Conservation (phyloP, 106 monocot genomes). For the Platanthera guangdongensis region DNA sequence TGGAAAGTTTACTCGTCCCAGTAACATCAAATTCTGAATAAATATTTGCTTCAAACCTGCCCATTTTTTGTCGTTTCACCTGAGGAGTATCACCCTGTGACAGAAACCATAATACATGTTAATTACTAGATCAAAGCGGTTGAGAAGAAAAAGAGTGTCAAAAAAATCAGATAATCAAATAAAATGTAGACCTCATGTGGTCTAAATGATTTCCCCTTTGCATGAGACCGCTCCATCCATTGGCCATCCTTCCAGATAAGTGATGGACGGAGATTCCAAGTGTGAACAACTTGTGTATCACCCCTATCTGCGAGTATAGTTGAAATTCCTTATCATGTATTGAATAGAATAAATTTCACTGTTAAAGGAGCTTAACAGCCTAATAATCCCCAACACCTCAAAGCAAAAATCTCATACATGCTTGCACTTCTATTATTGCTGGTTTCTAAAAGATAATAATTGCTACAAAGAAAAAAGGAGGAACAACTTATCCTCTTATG, state of each 20-base stretch:
- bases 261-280: constrained; percentile 79
- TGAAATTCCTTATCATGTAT: background rate
- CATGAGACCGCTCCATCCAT: constrained; percentile 61
- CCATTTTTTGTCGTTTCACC: constrained; percentile 66
- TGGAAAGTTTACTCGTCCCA: constrained; percentile 13
- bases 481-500: too few relatives aligned
- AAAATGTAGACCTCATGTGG: constrained; percentile 46
- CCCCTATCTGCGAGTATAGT: constrained; percentile 30
- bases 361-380: background rate
- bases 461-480: too few relatives aligned
- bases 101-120: background rate
- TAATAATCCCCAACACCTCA: background rate
- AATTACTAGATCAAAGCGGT: background rate
- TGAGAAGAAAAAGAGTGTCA: background rate
- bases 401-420: too few relatives aligned
- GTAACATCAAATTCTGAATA: constrained; percentile 21
- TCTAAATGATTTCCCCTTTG: constrained; percentile 15
- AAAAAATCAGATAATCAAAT: constrained; percentile 2
- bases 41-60: constrained; percentile 18
- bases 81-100: constrained; percentile 73
- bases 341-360: background rate
- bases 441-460: too few relatives aligned
- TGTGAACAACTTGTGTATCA: constrained; percentile 45
- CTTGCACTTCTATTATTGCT: too few relatives aligned
- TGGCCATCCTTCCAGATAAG: constrained; percentile 87